phyloP scores from a whole-genome alignment of 768 basidiomycete species.

The Tylopilus plumbeoviolaceoides region DNA sequence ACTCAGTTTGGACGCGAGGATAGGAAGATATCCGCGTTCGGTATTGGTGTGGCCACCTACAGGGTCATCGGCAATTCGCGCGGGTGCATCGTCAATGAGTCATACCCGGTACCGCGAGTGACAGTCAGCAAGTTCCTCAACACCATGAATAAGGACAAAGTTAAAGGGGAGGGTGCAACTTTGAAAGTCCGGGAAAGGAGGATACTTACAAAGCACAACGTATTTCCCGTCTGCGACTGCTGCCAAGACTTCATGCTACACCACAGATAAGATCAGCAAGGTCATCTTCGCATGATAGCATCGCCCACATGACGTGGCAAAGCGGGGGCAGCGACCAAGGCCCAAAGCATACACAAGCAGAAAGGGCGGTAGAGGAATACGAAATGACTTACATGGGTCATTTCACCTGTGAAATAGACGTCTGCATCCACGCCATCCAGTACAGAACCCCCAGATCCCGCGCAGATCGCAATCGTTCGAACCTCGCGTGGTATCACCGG shows the following conservation, averaged over 20 bases:
- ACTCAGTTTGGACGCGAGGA: conserved; percentile 66
- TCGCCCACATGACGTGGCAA: conserved; percentile 12
- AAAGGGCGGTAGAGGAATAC: conserved; percentile 8
- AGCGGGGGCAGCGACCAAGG: neutral
- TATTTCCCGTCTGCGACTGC: conserved; percentile 71
- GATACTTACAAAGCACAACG: conserved; percentile 75
- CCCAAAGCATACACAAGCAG: conserved; percentile 1
- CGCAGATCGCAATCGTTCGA: conserved; percentile 80
- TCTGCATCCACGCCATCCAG: conserved; percentile 72
- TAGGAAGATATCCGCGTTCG: conserved; percentile 86
- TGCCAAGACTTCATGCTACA: conserved; percentile 83
- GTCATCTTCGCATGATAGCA: neutral
- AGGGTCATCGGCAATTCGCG: conserved; percentile 17
- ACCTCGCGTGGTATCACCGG: conserved; percentile 35
- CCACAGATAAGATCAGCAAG: conserved; percentile 2
- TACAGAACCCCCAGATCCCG: conserved; percentile 82
- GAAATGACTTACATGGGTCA: conserved; percentile 66
- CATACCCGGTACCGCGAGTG: conserved; percentile 14
- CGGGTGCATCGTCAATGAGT: conserved; percentile 1
- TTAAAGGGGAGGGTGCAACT: neutral
- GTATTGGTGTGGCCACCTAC: conserved; percentile 91
- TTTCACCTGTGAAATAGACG: conserved; percentile 90
- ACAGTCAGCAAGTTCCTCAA: conserved; percentile 6
- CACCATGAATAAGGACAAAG: conserved; percentile 17
- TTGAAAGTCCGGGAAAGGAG: neutral